A percentile compares a stretch with the other conserved stretches of the same genome.
phyloP scores from a whole-genome alignment of 2,329 filamentous ascomycete genomes.

The Talaromyces piceae region DNA sequence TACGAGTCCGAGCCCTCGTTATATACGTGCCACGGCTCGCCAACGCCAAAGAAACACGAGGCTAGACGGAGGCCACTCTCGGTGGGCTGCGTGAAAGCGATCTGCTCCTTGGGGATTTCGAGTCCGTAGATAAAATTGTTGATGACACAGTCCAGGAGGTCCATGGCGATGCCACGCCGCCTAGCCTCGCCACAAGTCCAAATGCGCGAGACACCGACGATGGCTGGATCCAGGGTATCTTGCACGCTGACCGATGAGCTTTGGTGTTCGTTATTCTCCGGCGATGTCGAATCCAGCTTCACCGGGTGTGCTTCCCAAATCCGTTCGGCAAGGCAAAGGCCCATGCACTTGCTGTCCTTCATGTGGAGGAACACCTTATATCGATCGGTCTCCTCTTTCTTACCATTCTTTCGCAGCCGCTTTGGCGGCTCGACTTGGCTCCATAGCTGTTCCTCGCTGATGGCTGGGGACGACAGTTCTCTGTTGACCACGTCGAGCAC shows the following conservation, averaged over 20 bases:
- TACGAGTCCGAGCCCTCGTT: conserved; percentile 29
- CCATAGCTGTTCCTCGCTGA: conserved; percentile 53
- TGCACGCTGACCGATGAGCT: conserved; percentile 41
- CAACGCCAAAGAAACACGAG: conserved; percentile 49
- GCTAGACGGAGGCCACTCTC: conserved; percentile 53
- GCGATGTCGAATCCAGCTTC: conserved; percentile 20
- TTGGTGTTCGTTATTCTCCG: conserved; percentile 15
- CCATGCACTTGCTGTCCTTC: conserved; percentile 54
- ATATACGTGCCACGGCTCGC: conserved; percentile 55
- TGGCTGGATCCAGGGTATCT: conserved; percentile 37
- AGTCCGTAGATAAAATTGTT: conserved; percentile 50
- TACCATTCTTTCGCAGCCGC: conserved; percentile 24
- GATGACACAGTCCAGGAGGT: conserved; percentile 50
- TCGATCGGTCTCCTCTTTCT: conserved; percentile 37
- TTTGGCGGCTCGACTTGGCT: conserved; percentile 38
- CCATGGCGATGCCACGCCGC: conserved; percentile 50
- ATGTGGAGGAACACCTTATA: conserved; percentile 58
- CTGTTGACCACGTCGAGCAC: conserved; percentile 56
- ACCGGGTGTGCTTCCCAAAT: conserved; percentile 52
- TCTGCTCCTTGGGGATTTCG: conserved; percentile 46
- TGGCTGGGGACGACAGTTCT: conserved; percentile 55
- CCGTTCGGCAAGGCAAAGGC: conserved; percentile 53
- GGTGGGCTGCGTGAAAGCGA: conserved; percentile 62
- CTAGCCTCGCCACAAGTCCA: conserved; percentile 55
- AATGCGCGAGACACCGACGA: conserved; percentile 58